A percentile compares a stretch with the other conserved stretches of the same genome.
These are phyloP conservation scores for Fraxinus latifolia DNA, from an alignment of 305 asterid genomes.

Conservation along the genomic window DNA sequence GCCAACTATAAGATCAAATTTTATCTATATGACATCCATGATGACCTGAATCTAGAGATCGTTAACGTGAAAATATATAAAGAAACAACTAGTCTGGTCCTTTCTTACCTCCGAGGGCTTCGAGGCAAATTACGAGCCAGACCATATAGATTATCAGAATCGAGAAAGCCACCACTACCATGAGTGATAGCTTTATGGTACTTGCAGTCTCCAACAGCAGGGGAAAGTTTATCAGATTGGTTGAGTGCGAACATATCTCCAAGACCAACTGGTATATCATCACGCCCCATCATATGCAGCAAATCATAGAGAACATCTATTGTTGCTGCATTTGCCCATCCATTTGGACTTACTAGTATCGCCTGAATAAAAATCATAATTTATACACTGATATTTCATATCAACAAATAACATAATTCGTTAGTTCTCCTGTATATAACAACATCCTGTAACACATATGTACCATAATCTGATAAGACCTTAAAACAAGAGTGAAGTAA, in stretches of 20 bases:
- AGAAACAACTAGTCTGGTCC: neutral
- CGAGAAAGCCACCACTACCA: conserved; percentile 81
- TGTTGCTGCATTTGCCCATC: conserved; percentile 92
- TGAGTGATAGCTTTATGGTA: conserved; percentile 73
- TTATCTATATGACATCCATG: neutral
- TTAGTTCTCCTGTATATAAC: neutral
- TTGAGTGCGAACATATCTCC: conserved; percentile 64
- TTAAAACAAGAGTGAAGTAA: neutral
- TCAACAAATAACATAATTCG: neutral
- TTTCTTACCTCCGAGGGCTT: conserved; percentile 70
- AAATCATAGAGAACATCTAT: conserved; percentile 75
- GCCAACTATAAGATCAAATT: neutral
- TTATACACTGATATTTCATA: neutral
- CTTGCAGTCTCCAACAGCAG: conserved; percentile 73
- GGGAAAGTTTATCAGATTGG: conserved; percentile 44
- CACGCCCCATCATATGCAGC: conserved; percentile 97
- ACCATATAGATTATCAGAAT: conserved; percentile 82
- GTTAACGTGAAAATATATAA: neutral
- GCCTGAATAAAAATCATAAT: conserved; percentile 44
- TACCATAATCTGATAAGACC: neutral
- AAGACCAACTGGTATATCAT: conserved; percentile 78
- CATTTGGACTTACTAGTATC: conserved; percentile 71
- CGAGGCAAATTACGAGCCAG: conserved; percentile 72
- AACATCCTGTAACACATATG: neutral
- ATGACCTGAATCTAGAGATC: neutral